A percentile compares a stretch with the other conserved stretches of the same genome.
phyloP scores from a whole-genome alignment of 2,329 filamentous ascomycete genomes.

The Leptoxyphium fumago region DNA sequence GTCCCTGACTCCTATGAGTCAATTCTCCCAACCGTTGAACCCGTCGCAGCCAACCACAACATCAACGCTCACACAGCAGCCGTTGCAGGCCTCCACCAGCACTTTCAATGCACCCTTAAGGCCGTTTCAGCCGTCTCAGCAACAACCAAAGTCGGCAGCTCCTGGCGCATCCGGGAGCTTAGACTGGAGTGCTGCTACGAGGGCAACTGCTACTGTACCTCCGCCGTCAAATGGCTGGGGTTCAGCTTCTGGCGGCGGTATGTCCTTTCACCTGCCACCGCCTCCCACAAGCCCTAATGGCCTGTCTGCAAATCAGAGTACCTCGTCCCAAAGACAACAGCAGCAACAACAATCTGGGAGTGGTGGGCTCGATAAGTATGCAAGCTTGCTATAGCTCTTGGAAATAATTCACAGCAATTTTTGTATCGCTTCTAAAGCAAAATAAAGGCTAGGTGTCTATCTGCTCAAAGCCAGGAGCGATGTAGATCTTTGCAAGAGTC shows the following conservation, averaged over 20 bases:
- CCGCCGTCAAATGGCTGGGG: slow-evolving; percentile 5
- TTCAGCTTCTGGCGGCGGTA: slow-evolving; percentile 1
- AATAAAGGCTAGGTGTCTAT: too few species aligned
- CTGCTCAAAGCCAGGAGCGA: too few species aligned
- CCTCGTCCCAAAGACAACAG: neutral
- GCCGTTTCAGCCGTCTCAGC: slow-evolving; percentile 19
- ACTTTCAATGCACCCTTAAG: slow-evolving; percentile 14
- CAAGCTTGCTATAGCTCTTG: slow-evolving; percentile 41
- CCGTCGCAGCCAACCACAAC: slow-evolving; percentile 18
- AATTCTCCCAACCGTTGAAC: slow-evolving; percentile 25
- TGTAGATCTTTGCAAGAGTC: too few species aligned
- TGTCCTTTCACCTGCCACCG: slow-evolving; percentile 12
- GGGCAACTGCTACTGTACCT: slow-evolving; percentile 3
- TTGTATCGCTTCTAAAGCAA: too few species aligned
- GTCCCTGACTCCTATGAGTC: slow-evolving; percentile 22
- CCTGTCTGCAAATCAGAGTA: slow-evolving; percentile 19
- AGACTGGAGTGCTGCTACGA: slow-evolving; percentile 6
- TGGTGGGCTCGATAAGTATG: slow-evolving; percentile 49
- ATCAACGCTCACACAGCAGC: slow-evolving; percentile 8
- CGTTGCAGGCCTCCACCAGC: neutral
- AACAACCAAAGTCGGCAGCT: slow-evolving; percentile 22
- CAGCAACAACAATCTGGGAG: slow-evolving; percentile 5
- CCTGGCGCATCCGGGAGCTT: slow-evolving; percentile 38
- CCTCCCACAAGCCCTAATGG: slow-evolving; percentile 21
- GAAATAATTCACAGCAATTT: too few species aligned